Evolutionary conservation across 805 yeast genomes (phyloP), one percentile per base, ranked within the genome.

Genomic region (Kodamaea sagamina): DNA sequence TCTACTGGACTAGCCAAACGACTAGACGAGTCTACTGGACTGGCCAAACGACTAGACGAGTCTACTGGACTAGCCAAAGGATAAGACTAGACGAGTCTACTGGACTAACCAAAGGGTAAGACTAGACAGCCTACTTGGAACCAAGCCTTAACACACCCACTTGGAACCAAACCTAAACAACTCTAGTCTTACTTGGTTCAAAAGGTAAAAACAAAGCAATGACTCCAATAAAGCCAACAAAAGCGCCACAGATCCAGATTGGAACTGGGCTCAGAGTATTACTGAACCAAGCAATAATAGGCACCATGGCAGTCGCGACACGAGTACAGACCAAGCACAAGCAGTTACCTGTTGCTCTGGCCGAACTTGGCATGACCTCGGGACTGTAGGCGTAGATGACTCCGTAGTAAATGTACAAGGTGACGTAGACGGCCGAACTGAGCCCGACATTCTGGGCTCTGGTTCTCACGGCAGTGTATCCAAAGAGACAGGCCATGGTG

Each of bases 271-370:
- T 47, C 24, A 54, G 32, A 9, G 67, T 57, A 42, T 63, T 49
- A 7, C 60, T 46, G 46, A 51, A 65, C 47, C 59, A 65, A 11
- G 67, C 64, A 39, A 67, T 63, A 34, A 65, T 48, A 1, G 72
- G 69, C 11, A 61, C 61, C 42, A 65, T 54, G 18, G 58, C 51
- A 7, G 65, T 59, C 18, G 63, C 61, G 12, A 62, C 50, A 38
- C 71, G 52, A 1, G 66, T 63, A 17, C 57, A 54, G 27, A 59
- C 57, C 41, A 66, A 49, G 29, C 65, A 61, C 39, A 65, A 52
- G 24, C 66, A 66, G 48, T 63, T 60, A 6, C 70, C 71, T 2
- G 71, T 66, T 25, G 62, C 67, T 48, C 72, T 49, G 4, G 68
- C 68, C 6, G 55, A 48, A 4, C 68, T 54, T 1, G 71, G 71